These are phyloP conservation scores for Oidiodendron maius DNA, from an alignment of 495 filamentous ascomycete genomes.

Conservation along the genomic window DNA sequence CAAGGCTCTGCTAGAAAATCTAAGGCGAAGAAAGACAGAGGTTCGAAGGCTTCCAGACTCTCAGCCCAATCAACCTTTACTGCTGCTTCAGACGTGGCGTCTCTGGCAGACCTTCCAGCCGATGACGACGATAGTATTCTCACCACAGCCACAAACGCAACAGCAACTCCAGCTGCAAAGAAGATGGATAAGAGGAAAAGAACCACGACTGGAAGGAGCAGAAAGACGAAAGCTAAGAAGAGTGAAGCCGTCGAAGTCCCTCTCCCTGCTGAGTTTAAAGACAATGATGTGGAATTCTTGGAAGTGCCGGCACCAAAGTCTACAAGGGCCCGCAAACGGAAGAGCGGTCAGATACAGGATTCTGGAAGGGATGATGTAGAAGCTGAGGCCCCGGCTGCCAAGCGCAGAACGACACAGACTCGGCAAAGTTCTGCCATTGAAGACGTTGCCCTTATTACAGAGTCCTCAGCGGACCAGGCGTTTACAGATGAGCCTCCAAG, in stretches of 20 bases:
- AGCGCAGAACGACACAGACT: conserved; percentile 58
- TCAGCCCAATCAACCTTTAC: conserved; percentile 40
- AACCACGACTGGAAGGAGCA: conserved; percentile 32
- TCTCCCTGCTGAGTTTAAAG: conserved; percentile 25
- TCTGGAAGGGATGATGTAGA: not conserved
- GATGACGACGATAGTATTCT: conserved; percentile 67
- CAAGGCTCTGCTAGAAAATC: conserved; percentile 41
- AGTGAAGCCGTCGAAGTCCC: conserved; percentile 48
- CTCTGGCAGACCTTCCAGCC: conserved; percentile 41
- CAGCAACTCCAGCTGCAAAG: conserved; percentile 44
- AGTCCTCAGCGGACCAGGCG: not conserved
- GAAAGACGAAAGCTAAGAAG: conserved; percentile 53
- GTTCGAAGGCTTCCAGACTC: conserved; percentile 64
- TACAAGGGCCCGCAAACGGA: conserved; percentile 56
- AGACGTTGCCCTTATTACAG: not conserved
- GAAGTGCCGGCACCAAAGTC: conserved; percentile 35
- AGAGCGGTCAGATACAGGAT: conserved; percentile 47
- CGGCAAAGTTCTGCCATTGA: conserved; percentile 25
- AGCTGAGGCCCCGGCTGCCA: conserved; percentile 51
- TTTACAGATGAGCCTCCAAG: not conserved
- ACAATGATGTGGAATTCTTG: conserved; percentile 35
- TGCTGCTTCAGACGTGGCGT: conserved; percentile 44
- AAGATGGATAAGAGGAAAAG: conserved; percentile 48
- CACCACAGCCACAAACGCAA: conserved; percentile 48
- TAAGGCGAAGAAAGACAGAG: conserved; percentile 47